Evolutionary conservation across 176 grass and related monocot genomes (phyloP).

Genomic region (Hyparrhenia diplandra): DNA sequence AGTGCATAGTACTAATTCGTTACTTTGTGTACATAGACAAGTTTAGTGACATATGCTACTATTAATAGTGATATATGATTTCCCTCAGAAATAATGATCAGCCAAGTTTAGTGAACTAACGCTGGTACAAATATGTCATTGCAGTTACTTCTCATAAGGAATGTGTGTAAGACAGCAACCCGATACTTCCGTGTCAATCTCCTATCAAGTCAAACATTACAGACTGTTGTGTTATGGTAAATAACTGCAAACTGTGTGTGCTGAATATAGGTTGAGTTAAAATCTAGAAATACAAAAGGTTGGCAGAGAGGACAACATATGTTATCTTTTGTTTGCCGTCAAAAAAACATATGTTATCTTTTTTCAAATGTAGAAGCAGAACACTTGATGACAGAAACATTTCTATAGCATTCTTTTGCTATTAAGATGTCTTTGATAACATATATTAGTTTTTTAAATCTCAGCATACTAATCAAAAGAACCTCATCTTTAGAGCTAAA

Average conservation of each 20-base stretch:
- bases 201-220: constrained; percentile 39
- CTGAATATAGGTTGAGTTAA: background rate
- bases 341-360: background rate
- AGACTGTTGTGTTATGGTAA: background rate
- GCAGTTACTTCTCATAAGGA: constrained; percentile 46
- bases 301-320: background rate
- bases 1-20: background rate
- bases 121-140: constrained; percentile 63
- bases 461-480: background rate
- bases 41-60: background rate
- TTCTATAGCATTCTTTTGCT: background rate
- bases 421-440: background rate
- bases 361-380: background rate
- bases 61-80: background rate
- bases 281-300: background rate
- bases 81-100: background rate
- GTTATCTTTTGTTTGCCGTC: too few species aligned
- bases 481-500: background rate
- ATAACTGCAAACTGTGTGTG: constrained; percentile 12
- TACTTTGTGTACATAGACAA: background rate
- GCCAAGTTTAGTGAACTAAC: constrained; percentile 27
- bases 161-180: constrained; percentile 80
- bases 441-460: background rate
- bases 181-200: constrained; percentile 64
- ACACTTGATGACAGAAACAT: background rate